Conservation (phyloP, 345 rosid genomes). For the Hibiscus tridactylites region DNA sequence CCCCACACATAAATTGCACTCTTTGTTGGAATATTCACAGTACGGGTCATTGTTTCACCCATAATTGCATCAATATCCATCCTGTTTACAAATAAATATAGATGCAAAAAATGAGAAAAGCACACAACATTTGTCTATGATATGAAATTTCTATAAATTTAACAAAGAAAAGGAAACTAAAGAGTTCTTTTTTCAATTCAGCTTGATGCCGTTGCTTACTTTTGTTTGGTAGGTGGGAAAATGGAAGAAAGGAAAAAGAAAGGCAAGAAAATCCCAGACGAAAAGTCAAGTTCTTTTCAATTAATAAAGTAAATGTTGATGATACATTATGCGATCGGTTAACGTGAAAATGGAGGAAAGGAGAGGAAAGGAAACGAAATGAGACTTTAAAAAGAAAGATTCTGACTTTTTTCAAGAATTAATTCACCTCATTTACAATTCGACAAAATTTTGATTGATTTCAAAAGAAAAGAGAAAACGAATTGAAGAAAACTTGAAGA, state of each 20-base stretch:
- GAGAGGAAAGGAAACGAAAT: background rate
- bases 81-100: background rate
- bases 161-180: background rate
- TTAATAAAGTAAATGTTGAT: background rate
- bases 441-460: background rate
- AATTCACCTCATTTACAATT: background rate
- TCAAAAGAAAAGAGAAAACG: background rate
- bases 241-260: background rate
- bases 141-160: background rate
- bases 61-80: slow-evolving; percentile 71
- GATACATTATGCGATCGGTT: background rate
- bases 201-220: background rate
- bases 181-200: background rate
- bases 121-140: background rate
- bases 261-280: background rate
- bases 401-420: background rate
- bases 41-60: slow-evolving; percentile 42
- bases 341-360: background rate
- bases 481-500: background rate
- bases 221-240: slow-evolving; percentile 1
- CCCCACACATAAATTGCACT: slow-evolving; percentile 99
- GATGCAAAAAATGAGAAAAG: background rate
- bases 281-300: background rate
- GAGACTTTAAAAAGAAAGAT: background rate
- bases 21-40: slow-evolving; percentile 49